phyloP scores from a whole-genome alignment of 768 basidiomycete species.

The Boletus rubescentipes region DNA sequence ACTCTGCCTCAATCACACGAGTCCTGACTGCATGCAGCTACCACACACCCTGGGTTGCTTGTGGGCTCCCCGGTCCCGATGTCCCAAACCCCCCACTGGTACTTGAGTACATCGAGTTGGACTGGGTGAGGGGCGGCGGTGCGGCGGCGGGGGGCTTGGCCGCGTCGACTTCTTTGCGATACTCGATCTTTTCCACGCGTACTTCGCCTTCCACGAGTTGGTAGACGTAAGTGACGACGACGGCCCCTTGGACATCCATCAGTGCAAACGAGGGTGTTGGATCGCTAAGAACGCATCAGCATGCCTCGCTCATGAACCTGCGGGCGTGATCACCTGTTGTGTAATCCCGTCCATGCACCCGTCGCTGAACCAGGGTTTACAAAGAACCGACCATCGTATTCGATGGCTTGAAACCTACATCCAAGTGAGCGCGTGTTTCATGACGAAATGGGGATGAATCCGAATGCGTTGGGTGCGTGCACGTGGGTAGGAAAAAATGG shows the following conservation, averaged over 20 bases:
- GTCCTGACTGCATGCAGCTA: conserved; percentile 8
- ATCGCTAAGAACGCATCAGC: conserved; percentile 48
- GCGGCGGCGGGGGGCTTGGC: conserved; percentile 29
- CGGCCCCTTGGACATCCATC: conserved; percentile 96
- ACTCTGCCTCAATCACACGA: background rate
- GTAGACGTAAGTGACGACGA: conserved; percentile 97
- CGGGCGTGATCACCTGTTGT: conserved; percentile 7
- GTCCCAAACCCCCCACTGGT: conserved; percentile 20
- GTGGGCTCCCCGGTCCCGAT: conserved; percentile 28
- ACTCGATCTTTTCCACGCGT: conserved; percentile 89
- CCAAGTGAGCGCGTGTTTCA: background rate
- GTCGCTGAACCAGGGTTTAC: conserved; percentile 95
- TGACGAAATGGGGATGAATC: background rate
- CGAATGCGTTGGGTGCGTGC: background rate
- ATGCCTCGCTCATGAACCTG: background rate
- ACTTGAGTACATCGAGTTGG: conserved; percentile 35
- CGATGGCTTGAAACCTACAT: conserved; percentile 87
- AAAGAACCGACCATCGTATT: conserved; percentile 90
- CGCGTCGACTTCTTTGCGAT: conserved; percentile 59
- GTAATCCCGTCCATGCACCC: conserved; percentile 83
- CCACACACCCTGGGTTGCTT: conserved; percentile 28
- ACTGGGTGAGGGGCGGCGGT: conserved; percentile 20
- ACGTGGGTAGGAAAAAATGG: background rate
- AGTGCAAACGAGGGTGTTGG: conserved; percentile 93
- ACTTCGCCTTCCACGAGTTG: conserved; percentile 93